Percentiles rank a stretch among this genome's conserved stretches.
phyloP scores from a whole-genome alignment of 1,139 yeast genomes.

The Taphrina confusa region DNA sequence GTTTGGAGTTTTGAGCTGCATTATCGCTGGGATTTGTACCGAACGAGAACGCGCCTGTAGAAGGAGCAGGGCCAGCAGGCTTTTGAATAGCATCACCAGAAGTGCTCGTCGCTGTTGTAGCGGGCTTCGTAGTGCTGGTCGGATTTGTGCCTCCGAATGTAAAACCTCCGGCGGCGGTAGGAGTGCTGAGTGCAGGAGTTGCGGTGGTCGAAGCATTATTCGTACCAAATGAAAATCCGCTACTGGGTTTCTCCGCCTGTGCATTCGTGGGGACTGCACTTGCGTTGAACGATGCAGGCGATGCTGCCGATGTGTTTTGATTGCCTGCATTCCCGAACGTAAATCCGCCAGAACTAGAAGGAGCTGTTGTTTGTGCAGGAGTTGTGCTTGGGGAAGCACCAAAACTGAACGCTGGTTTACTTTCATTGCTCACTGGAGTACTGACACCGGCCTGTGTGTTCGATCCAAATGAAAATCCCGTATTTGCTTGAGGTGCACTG shows the following conservation, averaged over 20 bases:
- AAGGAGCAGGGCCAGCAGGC: slow-evolving; percentile 19
- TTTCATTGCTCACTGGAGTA: background rate
- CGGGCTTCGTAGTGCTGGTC: background rate
- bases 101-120: background rate
- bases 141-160: background rate
- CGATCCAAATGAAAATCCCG: slow-evolving; percentile 36
- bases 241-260: slow-evolving; percentile 29
- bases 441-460: slow-evolving; percentile 5
- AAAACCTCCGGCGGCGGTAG: background rate
- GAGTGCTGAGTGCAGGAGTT: background rate
- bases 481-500: slow-evolving; percentile 40
- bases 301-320: slow-evolving; percentile 16
- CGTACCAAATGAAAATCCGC: slow-evolving; percentile 34
- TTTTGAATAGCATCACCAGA: background rate
- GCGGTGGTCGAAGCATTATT: background rate
- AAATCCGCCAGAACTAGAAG: slow-evolving; percentile 38
- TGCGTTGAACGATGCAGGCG: slow-evolving; percentile 3
- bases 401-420: slow-evolving; percentile 33
- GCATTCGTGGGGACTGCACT: slow-evolving; percentile 25
- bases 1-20: slow-evolving; percentile 40
- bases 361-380: slow-evolving; percentile 31
- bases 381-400: slow-evolving; percentile 36
- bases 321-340: slow-evolving; percentile 30
- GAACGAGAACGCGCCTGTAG: slow-evolving; percentile 32
- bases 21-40: slow-evolving; percentile 36